Evolutionary conservation across 805 yeast species (phyloP).

Genomic region (Candida nemodendra): DNA sequence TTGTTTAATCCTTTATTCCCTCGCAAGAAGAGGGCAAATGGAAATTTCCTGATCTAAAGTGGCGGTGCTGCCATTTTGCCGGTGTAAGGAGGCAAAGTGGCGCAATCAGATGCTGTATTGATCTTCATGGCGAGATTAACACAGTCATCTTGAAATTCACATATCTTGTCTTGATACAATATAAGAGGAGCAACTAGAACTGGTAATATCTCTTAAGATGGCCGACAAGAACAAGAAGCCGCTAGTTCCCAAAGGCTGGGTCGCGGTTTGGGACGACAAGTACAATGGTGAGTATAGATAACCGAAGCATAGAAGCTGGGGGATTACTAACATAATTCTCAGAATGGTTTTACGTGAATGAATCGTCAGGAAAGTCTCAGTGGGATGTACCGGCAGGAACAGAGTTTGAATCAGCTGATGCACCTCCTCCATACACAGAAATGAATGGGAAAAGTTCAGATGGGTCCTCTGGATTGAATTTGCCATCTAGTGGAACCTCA

Average conservation of each 20-base stretch:
- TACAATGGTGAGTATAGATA: slow-evolving; percentile 38
- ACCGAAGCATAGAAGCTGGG: too few relatives aligned
- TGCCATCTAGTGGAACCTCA: slow-evolving; percentile 12
- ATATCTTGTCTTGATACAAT: neutral
- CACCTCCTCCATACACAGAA: slow-evolving; percentile 37
- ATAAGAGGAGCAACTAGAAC: neutral
- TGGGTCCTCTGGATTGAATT: slow-evolving; percentile 6
- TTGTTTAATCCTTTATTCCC: too few relatives aligned
- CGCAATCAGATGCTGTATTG: neutral
- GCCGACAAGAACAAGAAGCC: slow-evolving; percentile 27
- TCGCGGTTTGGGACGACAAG: slow-evolving; percentile 68
- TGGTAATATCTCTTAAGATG: slow-evolving; percentile 15
- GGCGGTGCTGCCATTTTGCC: neutral
- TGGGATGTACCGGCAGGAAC: slow-evolving; percentile 85
- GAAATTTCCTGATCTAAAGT: neutral
- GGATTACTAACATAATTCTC: slow-evolving; percentile 6
- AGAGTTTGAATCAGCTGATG: slow-evolving; percentile 34
- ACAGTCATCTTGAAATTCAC: neutral
- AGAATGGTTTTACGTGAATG: slow-evolving; percentile 77
- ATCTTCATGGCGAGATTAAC: neutral
- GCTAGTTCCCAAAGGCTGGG: slow-evolving; percentile 49
- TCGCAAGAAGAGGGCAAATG: neutral
- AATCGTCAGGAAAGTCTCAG: slow-evolving; percentile 71
- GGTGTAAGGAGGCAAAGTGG: neutral
- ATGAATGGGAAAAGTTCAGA: slow-evolving; percentile 4